Evolutionary conservation across 2,329 filamentous ascomycete species (phyloP), one percentile per base, ranked within the genome.

Genomic region (Cercospora citrullina): DNA sequence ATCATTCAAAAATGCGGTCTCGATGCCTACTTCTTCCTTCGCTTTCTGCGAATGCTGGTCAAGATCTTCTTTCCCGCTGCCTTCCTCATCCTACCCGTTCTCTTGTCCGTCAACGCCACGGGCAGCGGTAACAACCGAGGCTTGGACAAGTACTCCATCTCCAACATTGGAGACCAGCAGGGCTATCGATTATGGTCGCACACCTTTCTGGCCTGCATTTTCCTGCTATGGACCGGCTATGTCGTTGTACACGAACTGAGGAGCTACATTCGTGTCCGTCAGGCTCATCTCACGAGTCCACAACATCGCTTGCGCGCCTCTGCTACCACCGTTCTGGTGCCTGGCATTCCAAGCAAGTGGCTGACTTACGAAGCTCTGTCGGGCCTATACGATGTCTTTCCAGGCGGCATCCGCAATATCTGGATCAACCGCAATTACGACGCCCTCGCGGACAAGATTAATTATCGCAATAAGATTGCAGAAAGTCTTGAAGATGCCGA

Each of bases 21-120:
- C 9, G 95, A 99, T 78, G 93, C 94, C 75, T 99, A 97, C 81
- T 97, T 98, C 83, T 99, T 99, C 79, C 85, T 99, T 1, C 91
- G 96, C 70, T 99, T 97, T 76, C 86, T 94, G 28, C 89, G 90
- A 69, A 91, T 92, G 75, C 87, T 98, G 5, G 86, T 98, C 53
- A 89, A 97, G 77, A 96, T 99, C 70, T 98, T 99, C 78, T 82
- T 96, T 45, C 93, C 95, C 1, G 88, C 97, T 66, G 89, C 91
- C 12, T 73, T 87, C 28, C 76, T 97, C 61, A 89, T 96, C 30
- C 84, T 97, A 64, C 95, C 95, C 0, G 90, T 97, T 26, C 83
- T 99, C 53, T 82, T 98, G 2, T 94, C 95, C 0, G 79, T 99
- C 71, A 99, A 99, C 77, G 90, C 90, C 3, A 91, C 87, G 51